Conservation (phyloP, 306 rosid genomes). For the Pueraria montana region DNA sequence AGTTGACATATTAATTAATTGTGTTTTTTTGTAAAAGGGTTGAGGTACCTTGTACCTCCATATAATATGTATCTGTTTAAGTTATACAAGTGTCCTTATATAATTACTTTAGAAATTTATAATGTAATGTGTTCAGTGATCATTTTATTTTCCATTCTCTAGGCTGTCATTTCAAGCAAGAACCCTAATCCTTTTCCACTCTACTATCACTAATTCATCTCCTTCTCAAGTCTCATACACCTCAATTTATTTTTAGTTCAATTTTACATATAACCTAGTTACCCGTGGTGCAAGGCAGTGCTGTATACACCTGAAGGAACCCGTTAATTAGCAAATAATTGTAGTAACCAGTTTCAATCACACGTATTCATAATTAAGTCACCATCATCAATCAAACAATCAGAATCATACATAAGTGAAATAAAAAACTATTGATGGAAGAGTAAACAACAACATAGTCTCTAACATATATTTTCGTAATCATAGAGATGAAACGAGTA, state of each 20-base stretch:
- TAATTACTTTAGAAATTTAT: no score
- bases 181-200: neutral
- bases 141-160: neutral
- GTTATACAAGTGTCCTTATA: no score
- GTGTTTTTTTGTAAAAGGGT: no score
- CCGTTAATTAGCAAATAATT: neutral
- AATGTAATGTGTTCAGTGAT: no score
- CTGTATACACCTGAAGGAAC: neutral
- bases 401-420: neutral
- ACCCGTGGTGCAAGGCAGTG: neutral
- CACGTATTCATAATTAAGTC: neutral
- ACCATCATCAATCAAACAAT: neutral
- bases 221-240: slow-evolving; percentile 4
- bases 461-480: no score
- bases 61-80: no score
- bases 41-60: no score
- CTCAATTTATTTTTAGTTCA: neutral
- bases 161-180: neutral
- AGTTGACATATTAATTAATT: no score
- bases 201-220: neutral
- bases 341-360: neutral
- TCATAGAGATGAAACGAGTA: no score
- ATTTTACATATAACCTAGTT: neutral
- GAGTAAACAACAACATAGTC: neutral
- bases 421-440: neutral